phyloP scores from a whole-genome alignment of 140 eudicot species.

The Stevia rebaudiana region DNA sequence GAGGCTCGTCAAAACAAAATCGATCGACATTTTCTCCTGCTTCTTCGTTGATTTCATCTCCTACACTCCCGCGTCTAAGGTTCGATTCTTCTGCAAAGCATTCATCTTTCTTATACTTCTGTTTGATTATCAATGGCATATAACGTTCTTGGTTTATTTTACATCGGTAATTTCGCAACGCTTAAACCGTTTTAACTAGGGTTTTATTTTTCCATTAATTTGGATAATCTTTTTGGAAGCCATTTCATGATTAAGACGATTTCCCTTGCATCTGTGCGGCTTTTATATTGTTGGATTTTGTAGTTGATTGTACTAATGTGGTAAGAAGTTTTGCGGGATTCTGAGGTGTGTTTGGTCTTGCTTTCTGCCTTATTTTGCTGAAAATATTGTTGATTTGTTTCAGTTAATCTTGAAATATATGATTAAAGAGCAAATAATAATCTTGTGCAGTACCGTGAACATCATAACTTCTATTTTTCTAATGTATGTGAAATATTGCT shows the following conservation, averaged over 20 bases:
- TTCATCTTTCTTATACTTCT: not conserved
- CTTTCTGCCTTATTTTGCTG: not conserved
- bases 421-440: not conserved
- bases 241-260: not conserved
- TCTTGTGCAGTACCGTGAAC: constrained; percentile 1
- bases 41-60: constrained; percentile 13
- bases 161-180: too few relatives aligned
- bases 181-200: not conserved
- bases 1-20: constrained; percentile 18
- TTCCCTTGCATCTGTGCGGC: not conserved
- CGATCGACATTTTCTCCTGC: constrained; percentile 28
- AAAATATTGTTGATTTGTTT: not conserved
- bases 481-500: not conserved
- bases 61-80: constrained; percentile 17
- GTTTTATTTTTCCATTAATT: constrained; percentile 7
- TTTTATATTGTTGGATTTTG: not conserved
- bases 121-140: not conserved
- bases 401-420: not conserved
- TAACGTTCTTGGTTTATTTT: not conserved
- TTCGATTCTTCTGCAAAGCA: constrained; percentile 17
- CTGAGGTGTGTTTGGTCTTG: not conserved
- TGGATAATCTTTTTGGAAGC: not conserved
- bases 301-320: constrained; percentile 11
- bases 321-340: not conserved
- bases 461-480: not conserved